Percentiles rank a stretch among this genome's conserved stretches.
Conservation (phyloP, 352 stramenopile genomes). For the Phytophthora pini region DNA sequence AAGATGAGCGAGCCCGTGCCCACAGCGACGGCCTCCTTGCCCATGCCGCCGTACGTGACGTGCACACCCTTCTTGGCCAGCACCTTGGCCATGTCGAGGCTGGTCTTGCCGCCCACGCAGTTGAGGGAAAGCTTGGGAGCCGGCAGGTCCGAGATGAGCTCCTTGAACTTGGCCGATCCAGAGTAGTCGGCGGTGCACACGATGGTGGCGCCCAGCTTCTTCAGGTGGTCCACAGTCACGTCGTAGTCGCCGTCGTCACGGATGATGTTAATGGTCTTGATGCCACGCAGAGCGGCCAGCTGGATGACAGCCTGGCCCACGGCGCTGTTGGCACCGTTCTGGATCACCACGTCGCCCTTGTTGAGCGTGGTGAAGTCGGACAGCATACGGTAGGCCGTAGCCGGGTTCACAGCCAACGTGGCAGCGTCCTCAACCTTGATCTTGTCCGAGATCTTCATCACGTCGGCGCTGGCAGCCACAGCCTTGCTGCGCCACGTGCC, state of each 20-base stretch:
- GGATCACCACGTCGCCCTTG: constrained; percentile 88
- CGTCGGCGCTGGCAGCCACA: constrained; percentile 64
- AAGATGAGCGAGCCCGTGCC: constrained; percentile 84
- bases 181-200: constrained; percentile 80
- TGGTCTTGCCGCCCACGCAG: constrained; percentile 77
- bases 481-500: constrained; percentile 81
- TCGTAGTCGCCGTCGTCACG: constrained; percentile 85
- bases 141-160: constrained; percentile 82
- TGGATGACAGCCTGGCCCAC: constrained; percentile 91
- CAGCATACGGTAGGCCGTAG: constrained; percentile 88
- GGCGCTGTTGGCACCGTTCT: constrained; percentile 90
- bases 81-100: constrained; percentile 70
- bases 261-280: constrained; percentile 93
- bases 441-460: constrained; percentile 83
- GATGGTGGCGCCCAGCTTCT: constrained; percentile 79
- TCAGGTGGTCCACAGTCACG: constrained; percentile 75
- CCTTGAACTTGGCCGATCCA: constrained; percentile 84
- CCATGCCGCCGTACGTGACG: constrained; percentile 85
- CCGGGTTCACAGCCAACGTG: constrained; percentile 83
- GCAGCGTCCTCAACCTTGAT: constrained; percentile 88
- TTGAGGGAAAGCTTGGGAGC: constrained; percentile 88
- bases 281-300: constrained; percentile 82
- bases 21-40: constrained; percentile 72
- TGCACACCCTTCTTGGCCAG: constrained; percentile 80
- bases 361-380: constrained; percentile 82